These are phyloP conservation scores for Hsuehochloa calcarea DNA, from an alignment of 176 grass and related monocot genomes.

Conservation along the genomic window DNA sequence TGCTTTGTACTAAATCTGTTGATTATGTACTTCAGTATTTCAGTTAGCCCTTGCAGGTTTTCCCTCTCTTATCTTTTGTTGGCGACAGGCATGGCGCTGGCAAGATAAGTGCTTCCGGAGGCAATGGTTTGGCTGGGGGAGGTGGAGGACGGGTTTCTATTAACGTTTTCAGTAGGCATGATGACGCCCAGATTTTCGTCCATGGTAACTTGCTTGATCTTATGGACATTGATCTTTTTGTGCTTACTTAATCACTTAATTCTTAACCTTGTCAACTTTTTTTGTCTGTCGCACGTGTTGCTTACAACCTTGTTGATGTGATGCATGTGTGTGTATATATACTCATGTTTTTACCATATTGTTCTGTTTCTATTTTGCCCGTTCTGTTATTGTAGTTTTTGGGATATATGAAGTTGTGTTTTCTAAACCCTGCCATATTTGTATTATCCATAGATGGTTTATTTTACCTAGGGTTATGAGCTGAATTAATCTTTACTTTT, in stretches of 20 bases:
- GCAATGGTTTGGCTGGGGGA: slow-evolving; percentile 89
- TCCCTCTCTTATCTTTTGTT: slow-evolving; percentile 43
- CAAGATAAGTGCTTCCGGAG: slow-evolving; percentile 92
- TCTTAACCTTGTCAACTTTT: not conserved
- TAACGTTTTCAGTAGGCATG: slow-evolving; percentile 91
- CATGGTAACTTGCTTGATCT: slow-evolving; percentile 66
- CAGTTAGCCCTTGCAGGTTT: slow-evolving; percentile 5
- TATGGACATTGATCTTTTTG: not conserved
- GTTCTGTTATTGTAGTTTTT: not conserved
- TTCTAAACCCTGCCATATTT: slow-evolving; percentile 7
- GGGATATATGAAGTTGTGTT: not conserved
- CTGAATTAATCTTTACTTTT: not conserved
- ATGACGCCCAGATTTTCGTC: slow-evolving; percentile 72
- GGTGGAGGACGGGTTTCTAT: slow-evolving; percentile 93
- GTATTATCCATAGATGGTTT: not conserved
- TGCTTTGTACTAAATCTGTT: slow-evolving; percentile 17
- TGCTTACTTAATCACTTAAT: not conserved
- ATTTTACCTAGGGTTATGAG: too few species aligned
- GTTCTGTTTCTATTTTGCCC: not conserved
- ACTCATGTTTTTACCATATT: slow-evolving; percentile 1
- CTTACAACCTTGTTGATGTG: slow-evolving; percentile 10
- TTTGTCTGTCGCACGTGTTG: not conserved
- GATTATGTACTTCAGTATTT: not conserved
- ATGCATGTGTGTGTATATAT: not conserved
- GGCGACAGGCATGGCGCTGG: slow-evolving; percentile 83